Evolutionary conservation across 2,329 filamentous ascomycete genomes (phyloP), one percentile per base, ranked within the genome.

Genomic region (Neobulgaria alba): DNA sequence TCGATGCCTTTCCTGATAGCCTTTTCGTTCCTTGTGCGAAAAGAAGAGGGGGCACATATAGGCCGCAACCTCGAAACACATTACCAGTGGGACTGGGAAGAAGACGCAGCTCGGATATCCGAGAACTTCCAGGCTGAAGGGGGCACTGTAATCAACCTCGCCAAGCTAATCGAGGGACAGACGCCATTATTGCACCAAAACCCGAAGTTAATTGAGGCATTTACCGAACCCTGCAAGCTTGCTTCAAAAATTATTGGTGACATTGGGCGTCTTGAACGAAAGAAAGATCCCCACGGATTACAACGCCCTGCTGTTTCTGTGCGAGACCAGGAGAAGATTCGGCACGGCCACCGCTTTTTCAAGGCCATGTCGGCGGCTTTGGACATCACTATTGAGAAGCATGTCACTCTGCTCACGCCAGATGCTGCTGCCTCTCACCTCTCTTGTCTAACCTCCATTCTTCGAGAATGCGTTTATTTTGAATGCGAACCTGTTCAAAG

Each of bases 351-450:
- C 39, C 48, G 59, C 2, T 62, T 70, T 19, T 77, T 71, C 51
- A 55, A 57, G 14, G 47, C 59, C 9, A 61, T 69, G 29, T 67
- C 69, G 1, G 51, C 51, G 4, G 64, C 64, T 3, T 52, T 79
- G 12, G 61, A 63, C 3, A 49, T 50, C 3, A 64, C 72, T 40
- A 67, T 79, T 32, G 73, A 77, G 20, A 79, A 75, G 50, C 68
- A 71, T 41, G 66, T 73, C 31, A 76, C 72, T 8, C 64, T 65
- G 36, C 60, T 80, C 14, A 63, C 61, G 10, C 59, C 60, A 10
- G 72, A 77, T 2, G 64, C 62, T 19, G 64, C 69, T 1, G 50
- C 66, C 10, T 33, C 37, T n/a, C 47, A 58, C 37, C 58, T 76
- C 14, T 49, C 50, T 2, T 59, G 61, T 10, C 59, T 77, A 62